Conservation (phyloP, 345 rosid genomes). For the Linum lewisii region DNA sequence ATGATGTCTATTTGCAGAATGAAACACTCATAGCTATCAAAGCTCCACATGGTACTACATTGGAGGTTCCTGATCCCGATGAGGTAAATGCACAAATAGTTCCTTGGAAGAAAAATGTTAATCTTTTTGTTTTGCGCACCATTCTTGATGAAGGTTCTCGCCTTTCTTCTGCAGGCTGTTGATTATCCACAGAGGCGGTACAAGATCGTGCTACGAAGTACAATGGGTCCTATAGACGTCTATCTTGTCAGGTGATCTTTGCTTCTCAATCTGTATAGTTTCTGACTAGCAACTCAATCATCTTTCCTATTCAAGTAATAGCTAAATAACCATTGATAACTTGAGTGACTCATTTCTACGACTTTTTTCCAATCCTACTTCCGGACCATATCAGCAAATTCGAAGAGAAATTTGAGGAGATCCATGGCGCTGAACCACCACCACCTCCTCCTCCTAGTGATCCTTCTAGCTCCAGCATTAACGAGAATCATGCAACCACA, state of each 20-base stretch:
- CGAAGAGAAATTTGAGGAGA: conserved; percentile 84
- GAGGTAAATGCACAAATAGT: conserved; percentile 52
- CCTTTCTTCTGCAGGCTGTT: conserved; percentile 48
- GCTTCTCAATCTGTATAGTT: conserved; percentile 11
- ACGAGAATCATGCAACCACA: conserved; percentile 33
- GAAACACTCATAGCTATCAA: conserved; percentile 90
- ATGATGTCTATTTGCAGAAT: conserved; percentile 37
- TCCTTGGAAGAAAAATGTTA: conserved; percentile 6
- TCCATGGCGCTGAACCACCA: conserved; percentile 50
- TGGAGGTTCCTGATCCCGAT: conserved; percentile 99
- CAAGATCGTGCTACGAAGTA: conserved; percentile 85
- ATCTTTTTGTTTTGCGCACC: neutral
- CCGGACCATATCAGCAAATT: conserved; percentile 44
- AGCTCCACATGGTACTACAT: conserved; percentile 99
- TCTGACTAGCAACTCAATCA: neutral
- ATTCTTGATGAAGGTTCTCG: conserved; percentile 5
- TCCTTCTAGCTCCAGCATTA: conserved; percentile 43
- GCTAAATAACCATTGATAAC: neutral
- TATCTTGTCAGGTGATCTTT: conserved; percentile 78
- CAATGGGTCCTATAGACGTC: conserved; percentile 98
- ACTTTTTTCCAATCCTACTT: neutral
- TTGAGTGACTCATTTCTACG: conserved; percentile 10
- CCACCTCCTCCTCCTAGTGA: conserved; percentile 24
- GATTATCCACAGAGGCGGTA: conserved; percentile 87
- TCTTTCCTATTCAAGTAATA: neutral